These are phyloP conservation scores for Citrus mangshanensis DNA, from an alignment of 345 rosid species.

Conservation along the genomic window DNA sequence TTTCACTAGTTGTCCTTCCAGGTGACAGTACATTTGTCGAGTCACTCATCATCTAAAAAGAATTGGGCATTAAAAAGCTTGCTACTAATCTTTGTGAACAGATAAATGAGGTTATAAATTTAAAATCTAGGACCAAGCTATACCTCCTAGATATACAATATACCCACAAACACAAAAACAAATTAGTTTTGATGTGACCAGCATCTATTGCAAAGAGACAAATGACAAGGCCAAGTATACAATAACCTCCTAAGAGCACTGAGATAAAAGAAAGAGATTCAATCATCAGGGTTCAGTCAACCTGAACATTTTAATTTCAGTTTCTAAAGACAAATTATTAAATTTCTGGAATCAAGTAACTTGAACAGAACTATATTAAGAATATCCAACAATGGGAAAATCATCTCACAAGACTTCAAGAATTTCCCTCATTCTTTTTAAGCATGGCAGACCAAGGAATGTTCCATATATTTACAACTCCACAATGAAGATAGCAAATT, in stretches of 20 bases:
- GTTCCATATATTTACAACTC: background rate
- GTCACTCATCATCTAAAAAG: slow-evolving; percentile 95
- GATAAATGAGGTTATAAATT: slow-evolving; percentile 1
- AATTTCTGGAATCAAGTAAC: slow-evolving; percentile 8
- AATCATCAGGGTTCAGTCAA: background rate
- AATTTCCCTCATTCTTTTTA: background rate
- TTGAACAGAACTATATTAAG: background rate
- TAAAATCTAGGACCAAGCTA: slow-evolving; percentile 9
- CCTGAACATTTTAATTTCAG: background rate
- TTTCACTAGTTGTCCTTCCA: slow-evolving; percentile 91
- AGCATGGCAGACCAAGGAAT: background rate
- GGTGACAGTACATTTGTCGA: slow-evolving; percentile 95
- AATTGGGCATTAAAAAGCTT: background rate
- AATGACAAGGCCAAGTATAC: background rate
- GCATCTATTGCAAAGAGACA: background rate
- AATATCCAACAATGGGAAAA: background rate
- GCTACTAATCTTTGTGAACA: background rate
- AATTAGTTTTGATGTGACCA: background rate
- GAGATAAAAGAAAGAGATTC: background rate
- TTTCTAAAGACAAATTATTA: background rate
- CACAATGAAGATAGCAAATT: slow-evolving; percentile 2
- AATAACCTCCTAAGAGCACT: background rate
- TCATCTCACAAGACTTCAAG: background rate
- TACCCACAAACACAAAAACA: background rate
- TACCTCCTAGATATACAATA: background rate